Evolutionary conservation across 2,329 filamentous ascomycete genomes (phyloP).

Genomic region (Microcera coccophila): DNA sequence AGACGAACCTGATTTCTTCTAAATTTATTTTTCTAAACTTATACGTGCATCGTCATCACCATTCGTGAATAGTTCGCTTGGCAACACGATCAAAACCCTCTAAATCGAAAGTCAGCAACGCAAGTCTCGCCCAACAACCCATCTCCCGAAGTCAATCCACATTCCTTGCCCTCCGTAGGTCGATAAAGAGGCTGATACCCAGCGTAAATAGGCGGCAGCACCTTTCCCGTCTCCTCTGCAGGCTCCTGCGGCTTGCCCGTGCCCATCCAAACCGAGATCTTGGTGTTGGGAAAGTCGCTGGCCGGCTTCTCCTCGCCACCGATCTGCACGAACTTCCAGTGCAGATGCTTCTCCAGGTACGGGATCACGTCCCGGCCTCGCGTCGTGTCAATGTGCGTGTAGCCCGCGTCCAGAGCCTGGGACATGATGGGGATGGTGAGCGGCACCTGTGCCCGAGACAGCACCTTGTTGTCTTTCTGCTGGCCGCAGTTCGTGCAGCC

Average conservation of each 20-base stretch:
- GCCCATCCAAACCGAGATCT: slow-evolving; percentile 5
- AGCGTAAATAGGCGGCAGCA: neutral
- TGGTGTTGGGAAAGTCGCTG: slow-evolving; percentile 5
- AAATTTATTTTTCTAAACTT: no score
- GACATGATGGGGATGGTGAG: slow-evolving; percentile 7
- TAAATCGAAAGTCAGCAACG: neutral
- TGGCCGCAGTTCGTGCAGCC: slow-evolving; percentile 10
- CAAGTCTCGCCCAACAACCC: neutral
- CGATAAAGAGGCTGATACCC: neutral
- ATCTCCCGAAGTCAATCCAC: neutral
- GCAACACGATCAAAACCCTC: neutral
- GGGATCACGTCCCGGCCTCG: neutral
- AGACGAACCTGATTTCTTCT: no score
- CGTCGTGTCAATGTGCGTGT: neutral
- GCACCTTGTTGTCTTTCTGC: slow-evolving; percentile 2
- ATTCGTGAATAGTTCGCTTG: no score
- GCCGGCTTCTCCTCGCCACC: slow-evolving; percentile 3
- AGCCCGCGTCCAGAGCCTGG: slow-evolving; percentile 3
- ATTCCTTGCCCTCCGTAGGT: neutral
- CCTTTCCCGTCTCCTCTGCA: neutral
- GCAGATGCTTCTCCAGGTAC: slow-evolving; percentile 3
- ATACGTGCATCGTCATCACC: no score
- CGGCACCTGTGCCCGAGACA: slow-evolving; percentile 7
- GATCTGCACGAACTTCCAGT: slow-evolving; percentile 5
- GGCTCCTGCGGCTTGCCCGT: slow-evolving; percentile 1